Base-by-base conservation (phyloP, 441 rosid species). In the Gossypium laxum region DNA sequence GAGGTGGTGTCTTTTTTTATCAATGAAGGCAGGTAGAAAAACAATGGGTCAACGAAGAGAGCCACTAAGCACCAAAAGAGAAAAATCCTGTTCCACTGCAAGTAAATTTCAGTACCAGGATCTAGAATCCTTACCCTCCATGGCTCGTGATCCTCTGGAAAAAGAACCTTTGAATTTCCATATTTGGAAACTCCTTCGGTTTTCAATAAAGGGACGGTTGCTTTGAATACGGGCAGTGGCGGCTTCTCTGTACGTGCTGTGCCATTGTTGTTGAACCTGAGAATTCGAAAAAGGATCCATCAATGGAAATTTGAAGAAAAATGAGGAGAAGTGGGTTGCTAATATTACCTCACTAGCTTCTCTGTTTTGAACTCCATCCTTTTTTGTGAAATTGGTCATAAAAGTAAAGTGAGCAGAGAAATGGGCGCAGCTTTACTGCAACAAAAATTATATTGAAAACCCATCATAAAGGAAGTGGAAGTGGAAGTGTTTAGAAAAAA, bases 61-160 rank as follows among this genome's bases (percentile, higher is more conserved):
- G 94, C 92, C 4, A 90, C 81, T 4, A 93, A 77, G 80, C 92
- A 87, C 81, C 89, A 87, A 56, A 86, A 85, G 74, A 86, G 91
- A 77, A 93, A 93, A 59, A 87, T 59, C 79, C 93, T 85, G 85
- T 84, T 93, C 98, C 98, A 89, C 64, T 84, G 77, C 61, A 91
- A 77, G 76, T 86, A 80, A 19, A 69, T 74, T 32, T 89, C 88
- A 63, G 95, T 86, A 70, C 89, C 89, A 11, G 98, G 98, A 83
- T 90, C 95, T 22, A 93, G 74, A 78, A 91, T 88, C 62, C 77
- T 74, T 65, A 81, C 79, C 77, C 82, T 82, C 79, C 80, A 75
- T 17, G 84, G 76, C 76, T 82, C 84, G 45, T 79, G 78, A 47
- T 79, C 71, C 76, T 88, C 89, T 0, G 88, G 89, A 41, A 85